phyloP scores from a whole-genome alignment of 2,329 filamentous ascomycete species.

The Blastomyces parvus region DNA sequence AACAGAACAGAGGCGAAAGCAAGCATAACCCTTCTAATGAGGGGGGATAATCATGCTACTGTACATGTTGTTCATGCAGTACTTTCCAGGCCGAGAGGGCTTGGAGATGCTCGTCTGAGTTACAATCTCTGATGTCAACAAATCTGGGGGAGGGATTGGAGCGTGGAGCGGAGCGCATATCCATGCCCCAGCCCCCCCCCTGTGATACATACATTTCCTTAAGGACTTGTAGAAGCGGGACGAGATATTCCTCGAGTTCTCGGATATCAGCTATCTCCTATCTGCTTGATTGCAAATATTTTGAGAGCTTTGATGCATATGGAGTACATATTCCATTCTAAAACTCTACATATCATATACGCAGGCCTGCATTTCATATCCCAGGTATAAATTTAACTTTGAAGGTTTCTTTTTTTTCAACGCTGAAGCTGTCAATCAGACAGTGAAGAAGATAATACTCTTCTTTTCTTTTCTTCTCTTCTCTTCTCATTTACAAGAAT shows the following conservation, averaged over 20 bases:
- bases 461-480: too few species aligned
- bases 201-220: too few species aligned
- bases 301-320: too few species aligned
- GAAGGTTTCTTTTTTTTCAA: too few species aligned
- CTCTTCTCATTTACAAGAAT: too few species aligned
- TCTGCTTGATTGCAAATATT: neutral
- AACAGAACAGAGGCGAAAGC: neutral
- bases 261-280: neutral
- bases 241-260: neutral
- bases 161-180: neutral
- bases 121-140: neutral
- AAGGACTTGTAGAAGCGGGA: neutral
- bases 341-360: too few species aligned
- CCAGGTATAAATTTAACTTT: too few species aligned
- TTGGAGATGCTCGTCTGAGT: neutral
- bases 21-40: neutral
- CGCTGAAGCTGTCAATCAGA: too few species aligned
- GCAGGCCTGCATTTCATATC: too few species aligned
- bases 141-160: neutral
- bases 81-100: neutral
- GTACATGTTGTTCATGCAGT: too few species aligned
- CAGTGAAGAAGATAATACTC: too few species aligned
- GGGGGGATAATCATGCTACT: neutral
- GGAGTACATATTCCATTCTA: too few species aligned
- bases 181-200: neutral